phyloP scores from a whole-genome alignment of 257 asterid genomes.

The Linderniella brevidens region DNA sequence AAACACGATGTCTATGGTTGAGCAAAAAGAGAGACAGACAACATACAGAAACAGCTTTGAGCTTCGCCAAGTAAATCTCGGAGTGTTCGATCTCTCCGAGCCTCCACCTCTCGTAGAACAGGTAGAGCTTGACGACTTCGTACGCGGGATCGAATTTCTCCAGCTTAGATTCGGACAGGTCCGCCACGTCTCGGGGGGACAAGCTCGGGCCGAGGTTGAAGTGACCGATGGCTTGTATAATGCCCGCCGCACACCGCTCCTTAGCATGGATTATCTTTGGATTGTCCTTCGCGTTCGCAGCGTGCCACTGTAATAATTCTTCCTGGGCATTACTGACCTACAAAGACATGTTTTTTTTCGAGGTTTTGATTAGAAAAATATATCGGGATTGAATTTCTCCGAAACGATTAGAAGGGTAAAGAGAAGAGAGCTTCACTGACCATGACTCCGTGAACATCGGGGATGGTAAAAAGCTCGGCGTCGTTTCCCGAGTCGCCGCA shows the following conservation, averaged over 20 bases:
- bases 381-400: too few relatives aligned
- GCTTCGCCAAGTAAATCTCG: constrained; percentile 44
- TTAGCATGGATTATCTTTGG: constrained; percentile 73
- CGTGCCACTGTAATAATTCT: constrained; percentile 92
- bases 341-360: not conserved
- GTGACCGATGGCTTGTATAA: constrained; percentile 86
- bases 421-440: constrained; percentile 23
- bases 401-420: not conserved
- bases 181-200: constrained; percentile 68
- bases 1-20: not conserved
- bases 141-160: constrained; percentile 67
- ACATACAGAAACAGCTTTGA: constrained; percentile 59
- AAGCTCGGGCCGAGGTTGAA: constrained; percentile 75
- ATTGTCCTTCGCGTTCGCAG: constrained; percentile 72
- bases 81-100: constrained; percentile 76
- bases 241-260: constrained; percentile 96
- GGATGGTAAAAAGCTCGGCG: constrained; percentile 79
- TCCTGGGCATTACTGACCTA: constrained; percentile 96
- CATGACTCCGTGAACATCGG: constrained; percentile 93
- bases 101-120: constrained; percentile 82
- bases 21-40: constrained; percentile 16
- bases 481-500: constrained; percentile 99
- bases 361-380: too few relatives aligned
- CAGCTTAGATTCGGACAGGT: constrained; percentile 39
- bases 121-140: constrained; percentile 70